phyloP scores from a whole-genome alignment of 306 rosid species.

The Dryas alaskensis region DNA sequence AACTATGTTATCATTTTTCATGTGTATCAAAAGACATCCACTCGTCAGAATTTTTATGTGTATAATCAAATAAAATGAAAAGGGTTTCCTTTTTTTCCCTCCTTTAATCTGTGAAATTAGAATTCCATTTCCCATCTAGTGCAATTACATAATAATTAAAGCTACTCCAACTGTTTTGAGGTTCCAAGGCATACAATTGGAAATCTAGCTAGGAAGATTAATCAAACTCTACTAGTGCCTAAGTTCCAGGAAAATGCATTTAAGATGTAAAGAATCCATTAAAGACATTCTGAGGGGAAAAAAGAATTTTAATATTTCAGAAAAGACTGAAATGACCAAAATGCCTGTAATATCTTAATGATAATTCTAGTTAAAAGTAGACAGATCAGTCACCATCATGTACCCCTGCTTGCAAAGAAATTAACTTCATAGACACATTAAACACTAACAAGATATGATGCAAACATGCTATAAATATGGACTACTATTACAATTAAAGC shows the following conservation, averaged over 20 bases:
- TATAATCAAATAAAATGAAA: background rate
- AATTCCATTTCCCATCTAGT: background rate
- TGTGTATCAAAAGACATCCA: background rate
- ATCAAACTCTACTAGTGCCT: background rate
- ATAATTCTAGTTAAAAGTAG: background rate
- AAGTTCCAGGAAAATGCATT: background rate
- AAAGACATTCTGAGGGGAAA: background rate
- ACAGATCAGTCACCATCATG: background rate
- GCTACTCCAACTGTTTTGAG: background rate
- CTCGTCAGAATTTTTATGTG: background rate
- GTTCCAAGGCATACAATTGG: background rate
- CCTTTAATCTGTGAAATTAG: background rate
- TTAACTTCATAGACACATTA: background rate
- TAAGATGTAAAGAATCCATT: background rate
- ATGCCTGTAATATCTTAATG: background rate
- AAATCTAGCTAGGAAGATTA: background rate
- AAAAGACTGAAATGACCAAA: background rate
- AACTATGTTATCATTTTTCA: background rate
- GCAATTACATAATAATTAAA: background rate
- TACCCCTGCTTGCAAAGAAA: background rate
- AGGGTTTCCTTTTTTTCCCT: background rate
- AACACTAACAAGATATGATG: background rate
- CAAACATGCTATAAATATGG: background rate
- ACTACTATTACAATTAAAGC: background rate
- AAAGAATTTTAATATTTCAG: background rate